Conservation (phyloP, 805 yeast genomes). For the Metschnikowia amazonensis region DNA sequence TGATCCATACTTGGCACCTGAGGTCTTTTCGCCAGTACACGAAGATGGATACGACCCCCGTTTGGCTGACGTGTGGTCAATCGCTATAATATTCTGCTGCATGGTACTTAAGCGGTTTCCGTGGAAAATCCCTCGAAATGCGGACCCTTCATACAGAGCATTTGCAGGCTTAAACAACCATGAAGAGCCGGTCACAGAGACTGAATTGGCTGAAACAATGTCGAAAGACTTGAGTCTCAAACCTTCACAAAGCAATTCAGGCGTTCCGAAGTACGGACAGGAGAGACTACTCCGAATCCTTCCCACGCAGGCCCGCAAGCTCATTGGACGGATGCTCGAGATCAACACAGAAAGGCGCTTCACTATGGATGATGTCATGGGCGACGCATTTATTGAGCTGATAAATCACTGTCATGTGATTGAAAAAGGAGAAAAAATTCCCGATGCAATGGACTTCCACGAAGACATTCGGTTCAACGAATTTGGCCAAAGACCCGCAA, state of each 20-base stretch:
- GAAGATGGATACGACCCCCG: slow-evolving; percentile 71
- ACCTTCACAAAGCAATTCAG: slow-evolving; percentile 6
- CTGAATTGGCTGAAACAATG: slow-evolving; percentile 12
- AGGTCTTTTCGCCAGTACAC: slow-evolving; percentile 50
- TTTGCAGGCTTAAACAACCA: slow-evolving; percentile 34
- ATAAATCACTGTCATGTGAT: slow-evolving; percentile 52
- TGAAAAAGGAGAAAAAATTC: slow-evolving; percentile 12
- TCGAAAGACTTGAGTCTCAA: slow-evolving; percentile 13
- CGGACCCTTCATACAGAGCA: slow-evolving; percentile 71
- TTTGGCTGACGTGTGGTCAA: slow-evolving; percentile 87
- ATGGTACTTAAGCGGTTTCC: slow-evolving; percentile 86
- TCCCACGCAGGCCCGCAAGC: slow-evolving; percentile 60
- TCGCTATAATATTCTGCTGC: slow-evolving; percentile 89
- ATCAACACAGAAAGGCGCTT: slow-evolving; percentile 58
- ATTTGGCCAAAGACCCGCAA: slow-evolving; percentile 4
- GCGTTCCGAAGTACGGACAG: slow-evolving; percentile 50
- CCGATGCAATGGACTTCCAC: slow-evolving; percentile 4
- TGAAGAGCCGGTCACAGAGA: slow-evolving; percentile 13
- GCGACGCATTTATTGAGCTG: slow-evolving; percentile 53
- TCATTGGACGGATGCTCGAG: slow-evolving; percentile 63
- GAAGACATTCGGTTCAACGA: slow-evolving; percentile 1
- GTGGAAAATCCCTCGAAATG: slow-evolving; percentile 85
- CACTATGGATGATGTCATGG: slow-evolving; percentile 51
- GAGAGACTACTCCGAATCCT: slow-evolving; percentile 65
- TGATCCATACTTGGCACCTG: slow-evolving; percentile 95